phyloP scores from a whole-genome alignment of 1,139 yeast genomes.

The Yamadazyma sp. region DNA sequence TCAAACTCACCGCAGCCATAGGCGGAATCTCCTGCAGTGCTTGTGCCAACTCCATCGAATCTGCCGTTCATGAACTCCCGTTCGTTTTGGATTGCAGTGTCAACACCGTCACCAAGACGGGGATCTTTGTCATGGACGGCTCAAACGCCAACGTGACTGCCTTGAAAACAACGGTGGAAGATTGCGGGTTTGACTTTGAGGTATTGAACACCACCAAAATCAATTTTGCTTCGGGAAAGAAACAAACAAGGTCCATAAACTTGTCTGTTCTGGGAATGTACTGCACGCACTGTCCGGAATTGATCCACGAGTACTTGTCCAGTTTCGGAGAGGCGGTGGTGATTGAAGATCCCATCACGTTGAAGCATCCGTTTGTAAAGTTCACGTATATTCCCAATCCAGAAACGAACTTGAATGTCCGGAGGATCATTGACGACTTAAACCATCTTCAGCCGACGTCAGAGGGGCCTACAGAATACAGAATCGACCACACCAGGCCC shows the following conservation, averaged over 20 bases:
- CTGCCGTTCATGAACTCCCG: conserved; percentile 50
- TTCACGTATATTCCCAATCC: conserved; percentile 64
- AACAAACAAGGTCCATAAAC: conserved; percentile 54
- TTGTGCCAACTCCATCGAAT: conserved; percentile 58
- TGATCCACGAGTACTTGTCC: conserved; percentile 48
- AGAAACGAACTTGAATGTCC: conserved; percentile 45
- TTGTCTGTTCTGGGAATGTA: conserved; percentile 67
- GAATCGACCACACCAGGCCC: conserved; percentile 20
- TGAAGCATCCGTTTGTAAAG: conserved; percentile 56
- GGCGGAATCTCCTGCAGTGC: conserved; percentile 80
- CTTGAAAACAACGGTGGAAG: conserved; percentile 55
- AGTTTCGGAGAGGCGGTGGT: conserved; percentile 60
- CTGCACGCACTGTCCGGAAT: conserved; percentile 68
- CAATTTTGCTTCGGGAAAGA: conserved; percentile 46
- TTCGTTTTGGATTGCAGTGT: conserved; percentile 56
- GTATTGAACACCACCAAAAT: conserved; percentile 37
- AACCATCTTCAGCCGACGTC: conserved; percentile 38
- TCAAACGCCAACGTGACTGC: conserved; percentile 28
- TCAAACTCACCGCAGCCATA: conserved; percentile 57
- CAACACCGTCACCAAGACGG: conserved; percentile 60
- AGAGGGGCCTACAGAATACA: conserved; percentile 20
- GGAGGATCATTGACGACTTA: conserved; percentile 53
- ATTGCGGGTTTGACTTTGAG: conserved; percentile 65
- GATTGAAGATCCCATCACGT: conserved; percentile 54
- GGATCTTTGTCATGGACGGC: conserved; percentile 54